phyloP scores from a whole-genome alignment of 2,329 filamentous ascomycete genomes.

The Claviceps sp. region DNA sequence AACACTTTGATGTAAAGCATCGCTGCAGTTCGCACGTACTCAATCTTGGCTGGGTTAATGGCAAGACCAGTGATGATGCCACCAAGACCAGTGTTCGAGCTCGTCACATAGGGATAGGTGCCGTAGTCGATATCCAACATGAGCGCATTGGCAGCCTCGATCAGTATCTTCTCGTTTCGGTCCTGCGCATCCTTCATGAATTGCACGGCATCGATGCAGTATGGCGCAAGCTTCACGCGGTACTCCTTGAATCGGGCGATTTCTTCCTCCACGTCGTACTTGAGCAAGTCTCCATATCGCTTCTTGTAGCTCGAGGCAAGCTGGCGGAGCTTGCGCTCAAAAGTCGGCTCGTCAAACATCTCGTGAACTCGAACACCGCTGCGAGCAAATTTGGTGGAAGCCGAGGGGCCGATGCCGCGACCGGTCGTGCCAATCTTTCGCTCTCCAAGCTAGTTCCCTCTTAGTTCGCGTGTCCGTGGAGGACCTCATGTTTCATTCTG shows the following conservation, averaged over 20 bases:
- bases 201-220: constrained; percentile 52
- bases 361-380: constrained; percentile 55
- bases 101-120: constrained; percentile 16
- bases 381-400: constrained; percentile 22
- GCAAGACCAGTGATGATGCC: constrained; percentile 14
- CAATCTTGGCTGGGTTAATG: constrained; percentile 40
- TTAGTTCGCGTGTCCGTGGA: neutral
- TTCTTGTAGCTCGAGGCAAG: constrained; percentile 49
- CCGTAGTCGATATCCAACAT: constrained; percentile 53
- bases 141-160: constrained; percentile 49
- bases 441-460: neutral
- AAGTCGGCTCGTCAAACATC: constrained; percentile 51
- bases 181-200: constrained; percentile 50
- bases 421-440: constrained; percentile 23
- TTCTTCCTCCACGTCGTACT: constrained; percentile 58
- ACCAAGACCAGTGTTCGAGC: constrained; percentile 14
- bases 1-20: no score
- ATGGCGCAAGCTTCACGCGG: constrained; percentile 41
- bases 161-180: constrained; percentile 44
- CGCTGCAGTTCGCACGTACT: constrained; percentile 13
- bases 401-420: constrained; percentile 16
- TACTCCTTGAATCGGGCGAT: constrained; percentile 47
- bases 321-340: constrained; percentile 51
- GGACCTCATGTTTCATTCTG: neutral
- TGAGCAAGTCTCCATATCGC: constrained; percentile 51